Conservation (phyloP, 805 yeast genomes). For the Candida bentonensis region DNA sequence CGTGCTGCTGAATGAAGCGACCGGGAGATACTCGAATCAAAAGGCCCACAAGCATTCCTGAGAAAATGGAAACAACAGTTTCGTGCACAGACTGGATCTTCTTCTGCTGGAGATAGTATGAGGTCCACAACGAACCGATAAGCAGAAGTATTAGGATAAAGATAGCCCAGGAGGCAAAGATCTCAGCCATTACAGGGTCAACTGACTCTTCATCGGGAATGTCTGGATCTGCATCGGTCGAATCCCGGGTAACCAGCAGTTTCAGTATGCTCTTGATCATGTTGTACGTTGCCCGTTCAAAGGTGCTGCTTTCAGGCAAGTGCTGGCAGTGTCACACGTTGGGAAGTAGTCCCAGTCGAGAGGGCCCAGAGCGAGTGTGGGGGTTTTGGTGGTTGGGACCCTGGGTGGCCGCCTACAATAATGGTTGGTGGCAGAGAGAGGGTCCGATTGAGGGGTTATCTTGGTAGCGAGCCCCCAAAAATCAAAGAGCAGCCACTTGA, state of each 20-base stretch:
- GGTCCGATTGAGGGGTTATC: no score
- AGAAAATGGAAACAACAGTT: slow-evolving; percentile 87
- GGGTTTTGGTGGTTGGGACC: no score
- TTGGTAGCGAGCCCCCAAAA: no score
- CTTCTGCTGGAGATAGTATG: slow-evolving; percentile 81
- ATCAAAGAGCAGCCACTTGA: no score
- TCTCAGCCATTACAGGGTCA: slow-evolving; percentile 86
- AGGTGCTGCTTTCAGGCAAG: no score
- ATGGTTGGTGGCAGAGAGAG: no score
- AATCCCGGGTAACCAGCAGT: slow-evolving; percentile 17
- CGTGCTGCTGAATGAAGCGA: slow-evolving; percentile 92
- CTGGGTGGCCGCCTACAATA: no score
- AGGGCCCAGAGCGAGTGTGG: no score
- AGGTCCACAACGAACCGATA: slow-evolving; percentile 87
- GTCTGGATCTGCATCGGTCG: slow-evolving; percentile 25
- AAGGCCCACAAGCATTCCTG: slow-evolving; percentile 92
- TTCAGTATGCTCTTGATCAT: neutral
- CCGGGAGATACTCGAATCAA: slow-evolving; percentile 88
- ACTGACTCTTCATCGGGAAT: slow-evolving; percentile 37
- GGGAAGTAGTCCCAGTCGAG: no score
- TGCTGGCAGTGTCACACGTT: no score
- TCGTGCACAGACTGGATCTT: slow-evolving; percentile 94
- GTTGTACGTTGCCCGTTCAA: no score
- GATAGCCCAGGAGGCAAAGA: slow-evolving; percentile 94
- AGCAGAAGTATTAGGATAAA: slow-evolving; percentile 70